A percentile compares a stretch with the other conserved stretches of the same genome.
These are phyloP conservation scores for Candida gigantensis DNA, from an alignment of 1,139 yeast genomes.

Conservation along the genomic window DNA sequence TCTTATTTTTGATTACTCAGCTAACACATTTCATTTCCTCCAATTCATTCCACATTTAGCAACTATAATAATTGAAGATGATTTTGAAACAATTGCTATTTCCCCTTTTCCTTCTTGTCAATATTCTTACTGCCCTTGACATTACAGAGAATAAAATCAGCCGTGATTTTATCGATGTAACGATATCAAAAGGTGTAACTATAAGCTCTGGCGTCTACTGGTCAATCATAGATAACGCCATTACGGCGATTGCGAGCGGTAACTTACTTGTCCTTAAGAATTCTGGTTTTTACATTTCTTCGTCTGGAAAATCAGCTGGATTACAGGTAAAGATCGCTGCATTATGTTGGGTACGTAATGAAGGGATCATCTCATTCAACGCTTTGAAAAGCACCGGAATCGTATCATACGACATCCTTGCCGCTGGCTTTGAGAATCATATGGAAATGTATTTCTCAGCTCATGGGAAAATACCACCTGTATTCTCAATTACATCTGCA, in stretches of 20 bases:
- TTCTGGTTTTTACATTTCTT: conserved; percentile 24
- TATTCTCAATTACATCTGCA: too few relatives aligned
- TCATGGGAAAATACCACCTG: too few relatives aligned
- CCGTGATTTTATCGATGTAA: conserved; percentile 20
- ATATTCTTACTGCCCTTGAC: conserved; percentile 5
- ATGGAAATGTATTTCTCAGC: too few relatives aligned
- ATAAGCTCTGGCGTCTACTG: conserved; percentile 32
- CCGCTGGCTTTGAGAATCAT: too few relatives aligned
- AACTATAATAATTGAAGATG: conserved; percentile 4
- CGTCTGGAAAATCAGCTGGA: conserved; percentile 9
- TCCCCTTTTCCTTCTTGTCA: conserved; percentile 2
- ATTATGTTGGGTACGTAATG: too few relatives aligned
- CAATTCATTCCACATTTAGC: too few relatives aligned
- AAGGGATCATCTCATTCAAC: too few relatives aligned
- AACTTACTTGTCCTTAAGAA: conserved; percentile 19
- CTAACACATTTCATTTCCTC: too few relatives aligned
- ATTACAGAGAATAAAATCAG: conserved; percentile 11
- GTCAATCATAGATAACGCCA: conserved; percentile 34
- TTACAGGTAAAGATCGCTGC: conserved; percentile 17
- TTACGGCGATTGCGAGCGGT: conserved; percentile 23
- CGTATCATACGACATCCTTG: too few relatives aligned
- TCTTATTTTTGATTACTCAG: too few relatives aligned
- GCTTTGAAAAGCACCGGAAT: too few relatives aligned
- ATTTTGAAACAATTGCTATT: conserved; percentile 1
- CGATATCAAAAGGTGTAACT: too few relatives aligned